Conservation (phyloP, 2,329 filamentous ascomycete genomes). For the Aspergillus floridensis region DNA sequence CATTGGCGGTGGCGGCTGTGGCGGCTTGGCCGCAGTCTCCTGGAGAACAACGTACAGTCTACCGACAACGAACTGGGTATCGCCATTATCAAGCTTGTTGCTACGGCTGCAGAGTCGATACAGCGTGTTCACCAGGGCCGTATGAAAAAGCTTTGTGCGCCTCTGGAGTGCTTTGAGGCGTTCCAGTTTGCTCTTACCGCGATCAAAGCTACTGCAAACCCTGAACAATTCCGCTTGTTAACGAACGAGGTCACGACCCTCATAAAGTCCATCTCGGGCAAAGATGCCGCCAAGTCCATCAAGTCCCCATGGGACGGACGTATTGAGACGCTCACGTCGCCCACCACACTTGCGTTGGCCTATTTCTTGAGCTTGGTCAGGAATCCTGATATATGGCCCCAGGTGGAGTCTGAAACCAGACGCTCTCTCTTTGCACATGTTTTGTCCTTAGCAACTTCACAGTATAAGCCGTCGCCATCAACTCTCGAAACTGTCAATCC, state of each 20-base stretch:
- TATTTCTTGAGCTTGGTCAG: constrained; percentile 36
- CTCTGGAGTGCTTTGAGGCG: constrained; percentile 39
- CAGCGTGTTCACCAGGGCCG: constrained; percentile 29
- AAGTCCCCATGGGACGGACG: constrained; percentile 39
- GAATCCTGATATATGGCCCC: constrained; percentile 29
- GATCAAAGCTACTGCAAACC: constrained; percentile 21
- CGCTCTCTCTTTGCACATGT: constrained; percentile 34
- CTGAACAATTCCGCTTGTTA: constrained; percentile 24
- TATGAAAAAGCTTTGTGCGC: constrained; percentile 23
- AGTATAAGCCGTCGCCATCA: constrained; percentile 25
- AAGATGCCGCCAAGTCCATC: constrained; percentile 27
- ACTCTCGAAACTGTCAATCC: constrained; percentile 27
- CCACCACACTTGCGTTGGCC: constrained; percentile 31
- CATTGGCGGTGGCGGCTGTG: constrained; percentile 45
- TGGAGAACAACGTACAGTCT: constrained; percentile 29
- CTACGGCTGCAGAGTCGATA: constrained; percentile 30
- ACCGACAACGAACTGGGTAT: constrained; percentile 20
- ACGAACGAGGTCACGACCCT: constrained; percentile 27
- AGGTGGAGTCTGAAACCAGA: constrained; percentile 30
- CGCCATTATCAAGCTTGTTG: constrained; percentile 24
- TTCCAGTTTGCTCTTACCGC: constrained; percentile 34
- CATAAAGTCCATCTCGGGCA: constrained; percentile 21
- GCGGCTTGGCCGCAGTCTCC: constrained; percentile 35
- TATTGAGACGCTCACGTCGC: constrained; percentile 33
- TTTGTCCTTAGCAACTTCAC: constrained; percentile 30